These are phyloP conservation scores for Neurospora intermedia DNA, from an alignment of 495 filamentous ascomycete species.

Conservation along the genomic window DNA sequence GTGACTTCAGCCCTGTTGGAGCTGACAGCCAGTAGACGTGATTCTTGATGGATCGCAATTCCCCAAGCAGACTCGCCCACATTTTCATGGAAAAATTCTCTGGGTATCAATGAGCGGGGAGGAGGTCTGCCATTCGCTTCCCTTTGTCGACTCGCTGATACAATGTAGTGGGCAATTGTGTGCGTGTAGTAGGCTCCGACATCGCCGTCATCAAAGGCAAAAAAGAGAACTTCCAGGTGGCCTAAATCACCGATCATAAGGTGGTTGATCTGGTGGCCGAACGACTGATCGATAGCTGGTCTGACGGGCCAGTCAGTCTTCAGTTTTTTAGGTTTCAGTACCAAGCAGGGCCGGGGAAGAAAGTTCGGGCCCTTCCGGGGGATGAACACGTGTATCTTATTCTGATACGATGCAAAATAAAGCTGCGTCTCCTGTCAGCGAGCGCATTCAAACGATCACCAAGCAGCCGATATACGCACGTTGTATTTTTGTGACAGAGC, in stretches of 20 bases:
- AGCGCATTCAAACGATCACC: neutral
- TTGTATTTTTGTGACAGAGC: constrained; percentile 40
- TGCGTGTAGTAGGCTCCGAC: constrained; percentile 67
- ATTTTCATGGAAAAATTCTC: constrained; percentile 61
- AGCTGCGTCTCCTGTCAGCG: constrained; percentile 28
- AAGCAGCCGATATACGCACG: constrained; percentile 10
- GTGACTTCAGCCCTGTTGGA: constrained; percentile 58
- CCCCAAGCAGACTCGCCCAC: constrained; percentile 82
- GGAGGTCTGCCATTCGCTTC: neutral
- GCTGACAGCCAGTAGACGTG: constrained; percentile 69
- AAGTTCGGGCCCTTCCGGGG: constrained; percentile 55
- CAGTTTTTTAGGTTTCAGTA: constrained; percentile 52
- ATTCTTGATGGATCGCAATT: constrained; percentile 68
- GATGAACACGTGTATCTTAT: constrained; percentile 62
- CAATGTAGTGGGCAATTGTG: constrained; percentile 22
- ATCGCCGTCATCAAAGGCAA: constrained; percentile 81
- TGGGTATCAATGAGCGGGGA: constrained; percentile 2
- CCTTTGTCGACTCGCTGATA: neutral
- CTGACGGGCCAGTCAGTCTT: constrained; percentile 22
- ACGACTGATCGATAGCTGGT: constrained; percentile 45
- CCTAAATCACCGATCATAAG: constrained; percentile 73
- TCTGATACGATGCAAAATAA: constrained; percentile 65
- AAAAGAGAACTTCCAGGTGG: constrained; percentile 63
- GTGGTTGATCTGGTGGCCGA: constrained; percentile 67
- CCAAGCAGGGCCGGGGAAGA: constrained; percentile 48